Evolutionary conservation across 495 filamentous ascomycete species (phyloP).

Genomic region (Aspergillus bertholletiae): DNA sequence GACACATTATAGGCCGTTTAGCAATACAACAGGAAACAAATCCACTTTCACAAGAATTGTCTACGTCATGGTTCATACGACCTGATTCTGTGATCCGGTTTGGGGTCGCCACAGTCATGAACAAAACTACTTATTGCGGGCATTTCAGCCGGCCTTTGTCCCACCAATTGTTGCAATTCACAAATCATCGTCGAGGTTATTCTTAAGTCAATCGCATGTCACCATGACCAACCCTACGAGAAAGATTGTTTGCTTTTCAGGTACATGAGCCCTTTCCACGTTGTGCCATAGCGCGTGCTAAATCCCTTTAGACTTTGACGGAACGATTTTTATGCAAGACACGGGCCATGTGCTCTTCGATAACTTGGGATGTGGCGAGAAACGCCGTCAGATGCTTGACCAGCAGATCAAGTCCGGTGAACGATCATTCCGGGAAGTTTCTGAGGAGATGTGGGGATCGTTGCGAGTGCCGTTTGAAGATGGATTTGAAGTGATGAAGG

Average conservation of each 20-base stretch:
- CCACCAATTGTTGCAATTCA: not conserved
- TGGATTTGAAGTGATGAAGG: constrained; percentile 67
- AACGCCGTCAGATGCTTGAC: constrained; percentile 56
- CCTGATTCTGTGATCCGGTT: not conserved
- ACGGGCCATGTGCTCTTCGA: constrained; percentile 74
- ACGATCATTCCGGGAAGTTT: constrained; percentile 69
- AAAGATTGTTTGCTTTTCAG: constrained; percentile 20
- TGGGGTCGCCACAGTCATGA: not conserved
- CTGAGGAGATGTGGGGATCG: constrained; percentile 74
- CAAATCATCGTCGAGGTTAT: not conserved
- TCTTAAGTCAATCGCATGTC: no score
- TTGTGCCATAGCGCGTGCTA: no score
- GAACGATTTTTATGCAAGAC: constrained; percentile 78
- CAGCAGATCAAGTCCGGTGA: constrained; percentile 64
- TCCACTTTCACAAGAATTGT: not conserved
- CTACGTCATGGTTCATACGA: not conserved
- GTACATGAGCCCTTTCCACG: constrained; percentile 1
- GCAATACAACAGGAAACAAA: not conserved
- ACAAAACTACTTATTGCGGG: not conserved
- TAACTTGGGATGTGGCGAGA: constrained; percentile 58
- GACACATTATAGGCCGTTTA: not conserved
- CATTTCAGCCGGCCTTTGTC: not conserved
- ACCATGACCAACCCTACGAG: constrained; percentile 7
- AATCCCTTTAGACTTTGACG: constrained; percentile 59
- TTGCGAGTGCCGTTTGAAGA: constrained; percentile 69